Percentiles rank a stretch among this genome's conserved stretches.
phyloP scores from a whole-genome alignment of 2,329 filamentous ascomycete genomes.

The Alternaria atra region DNA sequence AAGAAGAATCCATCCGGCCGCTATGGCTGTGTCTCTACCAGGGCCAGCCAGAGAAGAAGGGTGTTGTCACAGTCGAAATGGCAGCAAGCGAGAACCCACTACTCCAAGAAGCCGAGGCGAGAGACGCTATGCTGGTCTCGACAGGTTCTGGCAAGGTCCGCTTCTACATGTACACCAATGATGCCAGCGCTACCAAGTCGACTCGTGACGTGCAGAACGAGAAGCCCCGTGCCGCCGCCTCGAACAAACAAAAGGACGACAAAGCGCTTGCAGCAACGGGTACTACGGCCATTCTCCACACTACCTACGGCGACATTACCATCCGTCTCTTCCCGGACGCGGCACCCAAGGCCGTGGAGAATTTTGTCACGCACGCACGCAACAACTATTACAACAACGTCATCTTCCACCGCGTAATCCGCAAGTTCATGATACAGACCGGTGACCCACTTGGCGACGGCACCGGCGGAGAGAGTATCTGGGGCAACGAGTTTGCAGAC shows the following conservation, averaged over 20 bases:
- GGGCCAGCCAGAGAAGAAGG: conserved; percentile 93
- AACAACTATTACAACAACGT: conserved; percentile 97
- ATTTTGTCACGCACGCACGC: conserved; percentile 91
- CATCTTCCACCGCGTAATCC: conserved; percentile 96
- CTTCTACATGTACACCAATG: conserved; percentile 98
- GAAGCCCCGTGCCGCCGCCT: conserved; percentile 74
- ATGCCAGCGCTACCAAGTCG: conserved; percentile 65
- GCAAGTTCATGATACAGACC: conserved; percentile 97
- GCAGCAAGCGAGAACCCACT: conserved; percentile 93
- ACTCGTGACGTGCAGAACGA: conserved; percentile 94
- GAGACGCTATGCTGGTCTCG: conserved; percentile 86
- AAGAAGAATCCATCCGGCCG: conserved; percentile 86
- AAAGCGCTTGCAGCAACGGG: conserved; percentile 76
- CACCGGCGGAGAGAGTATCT: conserved; percentile 89
- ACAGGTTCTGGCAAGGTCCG: conserved; percentile 88
- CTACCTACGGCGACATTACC: conserved; percentile 91
- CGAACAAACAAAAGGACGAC: conserved; percentile 54
- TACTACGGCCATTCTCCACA: conserved; percentile 85
- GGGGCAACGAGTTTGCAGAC: conserved; percentile 91
- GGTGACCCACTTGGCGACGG: conserved; percentile 89
- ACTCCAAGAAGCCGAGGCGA: conserved; percentile 86
- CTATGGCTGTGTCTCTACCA: conserved; percentile 90
- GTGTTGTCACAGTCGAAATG: conserved; percentile 93
- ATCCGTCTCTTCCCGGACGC: conserved; percentile 92
- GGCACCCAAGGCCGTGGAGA: conserved; percentile 94